phyloP scores from a whole-genome alignment of 441 rosid genomes.

The Hypseocharis bilobata region DNA sequence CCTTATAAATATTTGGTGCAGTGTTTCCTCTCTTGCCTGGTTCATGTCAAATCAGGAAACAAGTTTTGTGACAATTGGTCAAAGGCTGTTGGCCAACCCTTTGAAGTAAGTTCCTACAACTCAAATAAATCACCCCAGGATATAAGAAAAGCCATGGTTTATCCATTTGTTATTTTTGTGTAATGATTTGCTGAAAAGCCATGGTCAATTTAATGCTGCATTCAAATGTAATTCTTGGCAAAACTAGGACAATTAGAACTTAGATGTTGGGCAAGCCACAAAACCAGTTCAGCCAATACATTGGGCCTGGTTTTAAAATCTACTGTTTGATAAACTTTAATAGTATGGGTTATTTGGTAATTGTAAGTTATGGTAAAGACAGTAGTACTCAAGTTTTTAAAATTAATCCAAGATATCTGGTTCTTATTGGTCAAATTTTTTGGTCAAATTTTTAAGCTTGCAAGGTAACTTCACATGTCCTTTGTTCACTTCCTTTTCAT shows the following conservation, averaged over 20 bases:
- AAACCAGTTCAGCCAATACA: no score
- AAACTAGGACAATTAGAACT: not conserved
- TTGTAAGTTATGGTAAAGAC: no score
- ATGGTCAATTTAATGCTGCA: not conserved
- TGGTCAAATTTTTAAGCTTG: no score
- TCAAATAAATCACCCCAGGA: not conserved
- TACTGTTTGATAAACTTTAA: no score
- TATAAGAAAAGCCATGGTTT: not conserved
- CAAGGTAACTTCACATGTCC: not conserved
- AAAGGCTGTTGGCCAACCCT: slow-evolving; percentile 90
- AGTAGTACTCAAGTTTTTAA: no score
- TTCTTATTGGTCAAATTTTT: not conserved
- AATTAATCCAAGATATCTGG: not conserved
- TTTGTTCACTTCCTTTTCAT: not conserved
- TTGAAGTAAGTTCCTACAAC: slow-evolving; percentile 50
- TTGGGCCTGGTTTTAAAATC: no score
- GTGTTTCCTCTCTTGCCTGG: slow-evolving; percentile 99
- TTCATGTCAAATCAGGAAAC: slow-evolving; percentile 99
- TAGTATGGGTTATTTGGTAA: no score
- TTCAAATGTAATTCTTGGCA: not conserved
- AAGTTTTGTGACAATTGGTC: slow-evolving; percentile 98
- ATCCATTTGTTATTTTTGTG: not conserved
- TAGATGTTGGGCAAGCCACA: no score
- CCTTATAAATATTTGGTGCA: slow-evolving; percentile 33
- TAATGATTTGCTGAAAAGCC: not conserved